Percentiles rank a stretch among this genome's conserved stretches.
phyloP scores from a whole-genome alignment of 2,329 filamentous ascomycete genomes.

The Calycina herbarum region DNA sequence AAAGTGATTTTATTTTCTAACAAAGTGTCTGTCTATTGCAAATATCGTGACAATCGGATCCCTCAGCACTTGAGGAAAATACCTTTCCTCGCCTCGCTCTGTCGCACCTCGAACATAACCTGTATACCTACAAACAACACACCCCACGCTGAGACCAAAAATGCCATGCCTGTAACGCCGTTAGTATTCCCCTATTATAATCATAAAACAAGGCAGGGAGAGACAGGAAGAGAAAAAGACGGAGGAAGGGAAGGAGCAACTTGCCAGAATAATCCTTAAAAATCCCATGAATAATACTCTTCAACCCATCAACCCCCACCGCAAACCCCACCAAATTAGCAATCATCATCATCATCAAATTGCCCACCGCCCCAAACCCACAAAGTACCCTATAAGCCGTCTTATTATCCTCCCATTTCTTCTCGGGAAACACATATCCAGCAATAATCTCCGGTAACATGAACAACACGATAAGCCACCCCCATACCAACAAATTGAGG shows the following conservation, averaged over 20 bases:
- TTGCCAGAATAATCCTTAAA: constrained; percentile 74
- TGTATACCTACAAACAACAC: constrained; percentile 83
- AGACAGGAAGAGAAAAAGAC: too few relatives aligned
- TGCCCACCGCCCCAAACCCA: constrained; percentile 76
- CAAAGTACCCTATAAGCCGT: constrained; percentile 78
- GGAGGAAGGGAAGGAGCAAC: too few relatives aligned
- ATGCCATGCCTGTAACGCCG: constrained; percentile 58
- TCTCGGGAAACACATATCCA: constrained; percentile 66
- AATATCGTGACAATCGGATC: background rate
- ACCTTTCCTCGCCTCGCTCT: constrained; percentile 79
- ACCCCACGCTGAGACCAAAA: constrained; percentile 69
- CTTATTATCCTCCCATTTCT: constrained; percentile 67
- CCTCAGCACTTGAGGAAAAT: constrained; percentile 77
- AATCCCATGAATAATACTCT: constrained; percentile 73
- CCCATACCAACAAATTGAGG: constrained; percentile 87
- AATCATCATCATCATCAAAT: constrained; percentile 92
- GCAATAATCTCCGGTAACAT: constrained; percentile 85
- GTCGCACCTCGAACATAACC: constrained; percentile 94
- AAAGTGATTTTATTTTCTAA: background rate
- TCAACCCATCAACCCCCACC: constrained; percentile 82
- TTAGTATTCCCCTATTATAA: background rate
- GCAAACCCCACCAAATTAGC: constrained; percentile 96
- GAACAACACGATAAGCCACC: constrained; percentile 93
- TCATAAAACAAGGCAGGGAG: too few relatives aligned
- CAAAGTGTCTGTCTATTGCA: background rate